These are phyloP conservation scores for Colletotrichum cordylinicola DNA, from an alignment of 2,329 filamentous ascomycete species.

Conservation along the genomic window DNA sequence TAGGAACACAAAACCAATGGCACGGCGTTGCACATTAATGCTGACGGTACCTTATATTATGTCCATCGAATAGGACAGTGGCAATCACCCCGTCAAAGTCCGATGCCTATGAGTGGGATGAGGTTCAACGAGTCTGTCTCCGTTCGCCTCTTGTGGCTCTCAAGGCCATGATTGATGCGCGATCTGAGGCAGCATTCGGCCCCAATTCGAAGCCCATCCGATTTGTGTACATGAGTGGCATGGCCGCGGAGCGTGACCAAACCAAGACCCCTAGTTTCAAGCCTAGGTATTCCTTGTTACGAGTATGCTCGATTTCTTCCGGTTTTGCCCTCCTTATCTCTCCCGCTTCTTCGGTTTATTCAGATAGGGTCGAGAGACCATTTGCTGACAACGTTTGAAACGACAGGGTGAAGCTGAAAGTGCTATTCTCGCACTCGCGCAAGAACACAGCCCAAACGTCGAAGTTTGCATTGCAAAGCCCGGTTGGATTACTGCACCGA, in stretches of 20 bases:
- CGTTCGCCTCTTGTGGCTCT: conserved; percentile 36
- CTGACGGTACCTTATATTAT: not conserved
- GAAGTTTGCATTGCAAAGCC: conserved; percentile 47
- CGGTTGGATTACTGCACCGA: conserved; percentile 40
- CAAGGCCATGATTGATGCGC: conserved; percentile 23
- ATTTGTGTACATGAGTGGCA: conserved; percentile 54
- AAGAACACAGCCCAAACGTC: conserved; percentile 39
- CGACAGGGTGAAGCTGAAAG: conserved; percentile 39
- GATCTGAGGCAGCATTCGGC: not conserved
- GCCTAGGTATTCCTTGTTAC: conserved; percentile 47
- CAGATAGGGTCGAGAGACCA: not conserved
- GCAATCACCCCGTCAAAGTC: conserved; percentile 30
- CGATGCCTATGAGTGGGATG: conserved; percentile 33
- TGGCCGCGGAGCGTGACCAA: conserved; percentile 47
- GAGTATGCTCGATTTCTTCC: not conserved
- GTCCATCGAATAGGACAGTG: conserved; percentile 37
- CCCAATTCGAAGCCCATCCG: conserved; percentile 37
- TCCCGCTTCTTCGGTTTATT: not conserved
- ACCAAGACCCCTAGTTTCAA: conserved; percentile 43
- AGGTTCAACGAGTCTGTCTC: conserved; percentile 45
- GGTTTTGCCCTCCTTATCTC: not conserved
- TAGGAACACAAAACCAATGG: not conserved
- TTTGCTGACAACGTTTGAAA: not conserved
- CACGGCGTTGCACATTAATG: not conserved
- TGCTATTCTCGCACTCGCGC: conserved; percentile 38